A percentile compares a stretch with the other conserved stretches of the same genome.
Conservation (phyloP, 495 filamentous ascomycete genomes). For the Hypoxylon cercidicola region DNA sequence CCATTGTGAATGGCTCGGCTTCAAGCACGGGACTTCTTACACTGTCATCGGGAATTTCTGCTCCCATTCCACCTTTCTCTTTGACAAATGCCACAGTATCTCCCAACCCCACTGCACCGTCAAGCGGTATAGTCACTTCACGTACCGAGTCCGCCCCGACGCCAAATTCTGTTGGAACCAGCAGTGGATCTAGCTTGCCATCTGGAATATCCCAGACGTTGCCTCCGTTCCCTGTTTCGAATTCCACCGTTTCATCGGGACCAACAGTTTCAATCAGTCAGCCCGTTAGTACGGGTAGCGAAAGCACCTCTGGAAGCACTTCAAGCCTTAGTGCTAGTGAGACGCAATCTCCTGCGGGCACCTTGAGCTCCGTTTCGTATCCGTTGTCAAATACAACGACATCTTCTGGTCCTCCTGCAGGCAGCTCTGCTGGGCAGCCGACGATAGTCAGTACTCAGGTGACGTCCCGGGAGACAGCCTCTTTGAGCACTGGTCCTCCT, state of each 20-base stretch:
- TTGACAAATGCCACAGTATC: slow-evolving; percentile 37
- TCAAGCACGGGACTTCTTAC: slow-evolving; percentile 21
- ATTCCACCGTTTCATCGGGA: slow-evolving; percentile 5
- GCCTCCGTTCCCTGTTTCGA: slow-evolving; percentile 14
- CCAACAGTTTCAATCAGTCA: slow-evolving; percentile 3
- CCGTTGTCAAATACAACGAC: slow-evolving; percentile 36
- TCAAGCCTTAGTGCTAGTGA: not conserved
- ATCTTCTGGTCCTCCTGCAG: slow-evolving; percentile 14
- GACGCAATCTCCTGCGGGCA: not conserved
- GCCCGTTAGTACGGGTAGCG: slow-evolving; percentile 13
- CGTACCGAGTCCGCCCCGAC: not conserved
- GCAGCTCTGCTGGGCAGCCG: slow-evolving; percentile 5
- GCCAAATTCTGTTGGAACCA: slow-evolving; percentile 7
- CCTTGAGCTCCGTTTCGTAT: slow-evolving; percentile 30
- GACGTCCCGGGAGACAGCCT: not conserved
- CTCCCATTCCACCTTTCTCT: slow-evolving; percentile 36
- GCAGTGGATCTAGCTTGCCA: not conserved
- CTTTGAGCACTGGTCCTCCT: slow-evolving; percentile 3
- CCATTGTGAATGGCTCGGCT: slow-evolving; percentile 11
- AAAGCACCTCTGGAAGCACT: slow-evolving; percentile 19
- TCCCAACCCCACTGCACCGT: slow-evolving; percentile 32
- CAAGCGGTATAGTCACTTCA: slow-evolving; percentile 8
- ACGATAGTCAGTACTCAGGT: slow-evolving; percentile 11
- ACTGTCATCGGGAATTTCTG: slow-evolving; percentile 2
- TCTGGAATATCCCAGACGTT: slow-evolving; percentile 8